A percentile compares a stretch with the other conserved stretches of the same genome.
phyloP scores from a whole-genome alignment of 2,329 filamentous ascomycete genomes.

The Pseudogymnoascus sp. region DNA sequence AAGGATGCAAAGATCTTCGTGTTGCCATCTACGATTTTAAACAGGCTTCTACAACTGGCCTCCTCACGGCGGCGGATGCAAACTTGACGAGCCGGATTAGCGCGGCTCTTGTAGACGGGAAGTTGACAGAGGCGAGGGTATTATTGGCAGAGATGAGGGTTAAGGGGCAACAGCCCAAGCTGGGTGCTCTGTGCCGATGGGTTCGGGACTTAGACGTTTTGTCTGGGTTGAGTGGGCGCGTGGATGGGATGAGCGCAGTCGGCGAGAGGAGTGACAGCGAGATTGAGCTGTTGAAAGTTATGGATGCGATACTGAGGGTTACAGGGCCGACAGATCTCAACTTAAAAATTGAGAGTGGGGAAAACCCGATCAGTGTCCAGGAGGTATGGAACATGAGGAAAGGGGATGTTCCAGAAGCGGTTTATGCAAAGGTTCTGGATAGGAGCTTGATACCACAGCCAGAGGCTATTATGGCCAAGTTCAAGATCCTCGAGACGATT shows the following conservation, averaged over 20 bases:
- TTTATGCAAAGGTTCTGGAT: constrained; percentile 55
- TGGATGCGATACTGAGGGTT: constrained; percentile 59
- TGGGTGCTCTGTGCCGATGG: constrained; percentile 66
- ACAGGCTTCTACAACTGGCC: constrained; percentile 60
- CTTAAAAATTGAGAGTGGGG: constrained; percentile 27
- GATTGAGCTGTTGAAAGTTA: constrained; percentile 50
- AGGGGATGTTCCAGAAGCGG: constrained; percentile 33
- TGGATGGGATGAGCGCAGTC: constrained; percentile 34
- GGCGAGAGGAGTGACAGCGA: constrained; percentile 41
- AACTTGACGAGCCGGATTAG: constrained; percentile 63
- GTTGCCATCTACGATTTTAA: constrained; percentile 64
- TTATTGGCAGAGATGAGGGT: constrained; percentile 65
- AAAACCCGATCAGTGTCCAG: constrained; percentile 50
- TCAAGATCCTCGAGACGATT: constrained; percentile 57
- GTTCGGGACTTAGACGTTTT: constrained; percentile 65
- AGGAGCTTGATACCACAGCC: constrained; percentile 41
- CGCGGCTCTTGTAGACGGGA: constrained; percentile 58
- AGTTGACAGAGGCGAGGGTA: constrained; percentile 59
- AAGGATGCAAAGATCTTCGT: constrained; percentile 59
- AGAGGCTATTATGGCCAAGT: constrained; percentile 34
- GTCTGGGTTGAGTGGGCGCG: constrained; percentile 51
- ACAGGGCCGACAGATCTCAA: constrained; percentile 55
- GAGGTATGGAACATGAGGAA: constrained; percentile 54
- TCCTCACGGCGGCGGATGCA: constrained; percentile 50
- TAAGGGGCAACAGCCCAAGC: constrained; percentile 56